Conservation (phyloP, 345 rosid genomes). For the Citrus medica region DNA sequence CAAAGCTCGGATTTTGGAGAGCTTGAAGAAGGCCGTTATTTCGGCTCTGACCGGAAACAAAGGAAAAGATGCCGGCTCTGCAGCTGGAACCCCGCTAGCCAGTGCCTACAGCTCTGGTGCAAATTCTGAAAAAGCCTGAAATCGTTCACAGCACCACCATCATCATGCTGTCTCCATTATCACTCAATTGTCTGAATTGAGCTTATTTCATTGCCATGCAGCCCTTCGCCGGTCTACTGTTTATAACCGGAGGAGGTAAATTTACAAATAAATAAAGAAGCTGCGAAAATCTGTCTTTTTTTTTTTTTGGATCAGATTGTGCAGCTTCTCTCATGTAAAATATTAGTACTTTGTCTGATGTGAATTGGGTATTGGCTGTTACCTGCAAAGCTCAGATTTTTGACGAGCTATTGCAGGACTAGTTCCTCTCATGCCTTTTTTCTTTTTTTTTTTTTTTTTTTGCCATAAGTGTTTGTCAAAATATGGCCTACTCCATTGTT, state of each 20-base stretch:
- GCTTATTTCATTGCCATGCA: not conserved
- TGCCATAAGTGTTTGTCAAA: not conserved
- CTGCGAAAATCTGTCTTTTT: not conserved
- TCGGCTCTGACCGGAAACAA: slow-evolving; percentile 9
- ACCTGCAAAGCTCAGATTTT: slow-evolving; percentile 5
- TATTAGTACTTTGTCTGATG: not conserved
- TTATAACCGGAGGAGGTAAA: not conserved
- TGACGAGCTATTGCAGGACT: not conserved
- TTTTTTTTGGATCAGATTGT: slow-evolving; percentile 1
- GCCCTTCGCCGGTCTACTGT: not conserved
- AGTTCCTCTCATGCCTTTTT: not conserved
- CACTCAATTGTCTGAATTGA: not conserved
- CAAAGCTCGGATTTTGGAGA: slow-evolving; percentile 34
- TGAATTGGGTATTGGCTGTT: not conserved
- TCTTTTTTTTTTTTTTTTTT: not conserved
- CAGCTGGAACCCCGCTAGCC: not conserved
- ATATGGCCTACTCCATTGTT: not conserved
- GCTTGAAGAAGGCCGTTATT: slow-evolving; percentile 11
- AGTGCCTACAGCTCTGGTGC: slow-evolving; percentile 9
- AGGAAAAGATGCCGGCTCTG: not conserved
- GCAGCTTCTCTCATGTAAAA: not conserved
- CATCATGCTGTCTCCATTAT: not conserved
- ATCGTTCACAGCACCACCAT: not conserved
- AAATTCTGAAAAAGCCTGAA: not conserved
- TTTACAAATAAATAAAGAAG: not conserved